Evolutionary conservation across 78 protist genomes (phyloP), one percentile per base, ranked within the genome.

Genomic region (Capsaspora owczarzaki): DNA sequence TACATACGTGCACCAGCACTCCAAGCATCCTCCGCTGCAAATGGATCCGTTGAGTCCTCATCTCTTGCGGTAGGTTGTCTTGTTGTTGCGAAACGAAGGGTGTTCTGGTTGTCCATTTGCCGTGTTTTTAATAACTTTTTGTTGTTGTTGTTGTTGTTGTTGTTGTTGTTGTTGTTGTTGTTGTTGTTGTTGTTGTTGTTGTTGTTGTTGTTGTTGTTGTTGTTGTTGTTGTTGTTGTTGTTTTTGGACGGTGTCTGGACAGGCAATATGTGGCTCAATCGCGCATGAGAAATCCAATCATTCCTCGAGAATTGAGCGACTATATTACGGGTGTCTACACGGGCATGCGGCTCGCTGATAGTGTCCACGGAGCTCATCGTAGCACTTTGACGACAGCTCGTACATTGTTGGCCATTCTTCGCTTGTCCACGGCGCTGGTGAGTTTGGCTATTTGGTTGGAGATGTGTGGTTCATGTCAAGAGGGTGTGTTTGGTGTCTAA

Each of bases 361-460:
- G n/a, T n/a, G 42, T 29, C 3, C 61, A 61, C 41, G 25, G 56
- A 19, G 68, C 79, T 31, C 38, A 0, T 37, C 22, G 23, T 23
- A 41, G 25, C 42, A 33, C 23, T 1, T 6, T 71, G 37, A 37
- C 68, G 12, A 47, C 98, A 0, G 93, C 99, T 1, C 85, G 99
- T 33, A 81, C 98, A 6, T 86, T 97, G 37, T 93, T 97, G 33
- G 94, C 93, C 29, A 89, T 95, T n/a, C 84, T 97, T 41, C 94
- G 99, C 31, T 81, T 97, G 23, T 46, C 96, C 31, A 94, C 91
- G 53, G 99, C 99, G 6, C 41, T 94, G 76, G 93, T 91, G 46
- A 16, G 74, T 33, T 2, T 4, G 16, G 16, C 2, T 2, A 31
- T 61, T 19, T 71, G 5, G n/a, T 19, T 10, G 27, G 68, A 8